A percentile compares a stretch with the other conserved stretches of the same genome.
Evolutionary conservation across 2,329 filamentous ascomycete species (phyloP).

Genomic region (Microascus cirrosus): DNA sequence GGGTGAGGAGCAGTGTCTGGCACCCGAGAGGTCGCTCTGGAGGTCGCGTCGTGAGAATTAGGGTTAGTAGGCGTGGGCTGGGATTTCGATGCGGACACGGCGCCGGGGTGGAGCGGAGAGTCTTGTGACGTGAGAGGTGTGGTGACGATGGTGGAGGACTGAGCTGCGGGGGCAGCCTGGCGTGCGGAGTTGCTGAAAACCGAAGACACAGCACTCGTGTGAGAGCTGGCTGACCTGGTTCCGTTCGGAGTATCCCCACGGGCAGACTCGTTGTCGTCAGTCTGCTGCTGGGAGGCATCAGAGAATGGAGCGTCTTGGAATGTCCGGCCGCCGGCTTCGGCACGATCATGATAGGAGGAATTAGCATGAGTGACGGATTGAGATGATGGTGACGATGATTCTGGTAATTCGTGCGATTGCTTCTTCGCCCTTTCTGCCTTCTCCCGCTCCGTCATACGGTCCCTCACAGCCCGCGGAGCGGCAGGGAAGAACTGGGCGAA

Average conservation of each 20-base stretch:
- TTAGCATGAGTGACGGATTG: constrained; percentile 11
- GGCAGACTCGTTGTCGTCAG: constrained; percentile 47
- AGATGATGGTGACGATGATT: constrained; percentile 5
- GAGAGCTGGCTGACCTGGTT: constrained; percentile 61
- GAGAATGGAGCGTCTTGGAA: constrained; percentile 12
- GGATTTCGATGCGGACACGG: background rate
- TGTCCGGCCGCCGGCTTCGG: constrained; percentile 5
- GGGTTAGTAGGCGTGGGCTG: background rate
- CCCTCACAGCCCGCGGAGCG: constrained; percentile 55
- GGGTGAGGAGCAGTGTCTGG: background rate
- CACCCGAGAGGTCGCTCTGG: background rate
- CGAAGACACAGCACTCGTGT: constrained; percentile 60
- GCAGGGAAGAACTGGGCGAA: constrained; percentile 82
- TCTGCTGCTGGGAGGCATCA: constrained; percentile 23
- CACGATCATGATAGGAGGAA: constrained; percentile 9
- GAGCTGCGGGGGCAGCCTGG: constrained; percentile 29
- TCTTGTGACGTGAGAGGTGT: constrained; percentile 41
- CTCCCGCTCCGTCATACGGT: constrained; percentile 50
- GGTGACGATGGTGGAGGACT: constrained; percentile 25
- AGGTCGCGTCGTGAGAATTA: background rate
- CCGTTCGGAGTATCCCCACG: constrained; percentile 59
- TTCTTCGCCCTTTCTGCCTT: constrained; percentile 42
- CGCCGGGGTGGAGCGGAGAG: constrained; percentile 25
- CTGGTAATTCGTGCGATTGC: constrained; percentile 14
- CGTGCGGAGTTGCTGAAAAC: constrained; percentile 47